Percentiles rank a stretch among this genome's conserved stretches.
phyloP scores from a whole-genome alignment of 2,329 filamentous ascomycete genomes.

The Lizonia empirigonia region DNA sequence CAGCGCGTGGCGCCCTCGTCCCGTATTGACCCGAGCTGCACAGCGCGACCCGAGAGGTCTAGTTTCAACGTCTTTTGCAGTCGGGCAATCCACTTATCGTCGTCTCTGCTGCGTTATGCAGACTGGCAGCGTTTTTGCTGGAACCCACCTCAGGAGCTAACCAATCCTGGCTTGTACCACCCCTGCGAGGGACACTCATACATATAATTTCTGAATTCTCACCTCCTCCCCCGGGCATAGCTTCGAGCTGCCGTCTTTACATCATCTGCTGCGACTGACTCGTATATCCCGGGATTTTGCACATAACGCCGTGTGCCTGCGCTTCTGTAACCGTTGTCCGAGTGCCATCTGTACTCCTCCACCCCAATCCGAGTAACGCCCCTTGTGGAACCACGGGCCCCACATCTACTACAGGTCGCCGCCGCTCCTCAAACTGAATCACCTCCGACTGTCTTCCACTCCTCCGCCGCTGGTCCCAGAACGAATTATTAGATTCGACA shows the following conservation, averaged over 20 bases:
- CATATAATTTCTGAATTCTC: conserved; percentile 5
- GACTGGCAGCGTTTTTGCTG: not conserved
- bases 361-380: conserved; percentile 26
- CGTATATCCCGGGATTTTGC: conserved; percentile 7
- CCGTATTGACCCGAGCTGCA: conserved; percentile 12
- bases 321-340: conserved; percentile 16
- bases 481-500: conserved; percentile 49
- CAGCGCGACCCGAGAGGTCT: conserved; percentile 11
- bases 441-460: conserved; percentile 15
- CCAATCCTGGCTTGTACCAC: not conserved
- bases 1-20: conserved; percentile 20
- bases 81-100: conserved; percentile 9
- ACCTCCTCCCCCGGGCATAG: not conserved
- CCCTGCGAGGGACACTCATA: conserved; percentile 7
- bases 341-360: conserved; percentile 24
- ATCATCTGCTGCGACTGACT: conserved; percentile 15
- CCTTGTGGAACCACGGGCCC: conserved; percentile 31
- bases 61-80: conserved; percentile 18
- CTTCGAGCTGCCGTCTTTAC: conserved; percentile 9
- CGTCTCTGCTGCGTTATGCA: conserved; percentile 13
- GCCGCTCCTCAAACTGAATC: conserved; percentile 18
- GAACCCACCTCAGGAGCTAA: not conserved
- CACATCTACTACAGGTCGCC: conserved; percentile 27
- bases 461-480: conserved; percentile 36
- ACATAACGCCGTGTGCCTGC: conserved; percentile 16